These are phyloP conservation scores for Metroxylon sagu DNA, from an alignment of 176 grass and related monocot species.

Conservation along the genomic window DNA sequence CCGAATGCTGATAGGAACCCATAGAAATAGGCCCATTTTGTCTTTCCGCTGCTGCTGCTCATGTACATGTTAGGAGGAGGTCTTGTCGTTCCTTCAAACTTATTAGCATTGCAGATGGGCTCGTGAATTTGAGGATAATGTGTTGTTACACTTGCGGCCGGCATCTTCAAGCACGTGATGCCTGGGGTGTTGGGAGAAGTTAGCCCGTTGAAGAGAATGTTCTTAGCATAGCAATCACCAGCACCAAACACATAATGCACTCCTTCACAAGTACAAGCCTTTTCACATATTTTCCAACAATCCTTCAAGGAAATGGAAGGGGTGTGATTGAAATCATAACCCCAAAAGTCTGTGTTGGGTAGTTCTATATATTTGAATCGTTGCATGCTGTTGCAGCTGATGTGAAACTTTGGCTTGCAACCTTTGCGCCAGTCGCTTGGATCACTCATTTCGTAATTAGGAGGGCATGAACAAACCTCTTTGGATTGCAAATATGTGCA, in stretches of 20 bases:
- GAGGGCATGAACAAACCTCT: constrained; percentile 31
- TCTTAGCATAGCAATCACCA: constrained; percentile 2
- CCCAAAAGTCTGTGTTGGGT: constrained; percentile 32
- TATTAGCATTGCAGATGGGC: background rate
- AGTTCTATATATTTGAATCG: constrained; percentile 14
- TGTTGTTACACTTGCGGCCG: background rate
- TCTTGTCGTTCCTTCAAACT: background rate
- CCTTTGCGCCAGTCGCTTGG: constrained; percentile 36
- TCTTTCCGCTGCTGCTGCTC: background rate
- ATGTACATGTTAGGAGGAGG: background rate
- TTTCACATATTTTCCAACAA: constrained; percentile 27
- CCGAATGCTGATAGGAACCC: constrained; percentile 8
- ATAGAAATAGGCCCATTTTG: constrained; percentile 21
- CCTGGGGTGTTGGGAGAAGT: background rate
- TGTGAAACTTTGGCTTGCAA: constrained; percentile 33
- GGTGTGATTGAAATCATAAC: constrained; percentile 22
- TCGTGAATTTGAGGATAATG: background rate
- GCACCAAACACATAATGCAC: constrained; percentile 2
- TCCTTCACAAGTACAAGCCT: constrained; percentile 18
- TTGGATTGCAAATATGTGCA: constrained; percentile 28
- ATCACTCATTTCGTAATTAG: constrained; percentile 41
- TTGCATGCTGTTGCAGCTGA: constrained; percentile 18
- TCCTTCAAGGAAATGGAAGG: rapidly evolving
- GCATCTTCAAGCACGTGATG: constrained; percentile 8
- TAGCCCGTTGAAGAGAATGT: constrained; percentile 17